These are phyloP conservation scores for Daldinia childiae DNA, from an alignment of 495 filamentous ascomycete species.

Conservation along the genomic window DNA sequence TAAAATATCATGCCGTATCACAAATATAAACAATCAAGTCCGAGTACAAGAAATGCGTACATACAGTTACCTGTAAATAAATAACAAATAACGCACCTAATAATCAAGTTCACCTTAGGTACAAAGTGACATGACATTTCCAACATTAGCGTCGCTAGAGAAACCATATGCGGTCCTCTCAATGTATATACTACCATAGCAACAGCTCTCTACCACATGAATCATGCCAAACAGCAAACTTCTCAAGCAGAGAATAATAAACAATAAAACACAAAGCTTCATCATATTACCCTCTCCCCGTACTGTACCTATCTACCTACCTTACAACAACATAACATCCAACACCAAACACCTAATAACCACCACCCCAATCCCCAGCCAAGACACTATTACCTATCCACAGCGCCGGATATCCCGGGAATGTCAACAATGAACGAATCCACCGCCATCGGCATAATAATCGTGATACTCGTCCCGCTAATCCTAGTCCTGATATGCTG, in stretches of 20 bases:
- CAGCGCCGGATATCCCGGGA: neutral
- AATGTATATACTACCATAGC: neutral
- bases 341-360: neutral
- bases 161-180: neutral
- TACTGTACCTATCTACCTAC: neutral
- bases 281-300: neutral
- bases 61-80: no score
- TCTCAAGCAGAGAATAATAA: neutral
- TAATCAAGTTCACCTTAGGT: neutral
- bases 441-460: slow-evolving; percentile 23
- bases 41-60: no score
- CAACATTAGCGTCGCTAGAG: neutral
- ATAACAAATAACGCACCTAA: neutral
- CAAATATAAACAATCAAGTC: no score
- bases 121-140: neutral
- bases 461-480: slow-evolving; percentile 1
- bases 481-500: neutral
- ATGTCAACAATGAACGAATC: neutral
- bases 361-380: neutral
- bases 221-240: neutral
- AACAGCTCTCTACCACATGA: neutral
- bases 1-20: no score
- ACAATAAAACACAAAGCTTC: neutral
- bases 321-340: neutral
- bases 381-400: no score